A percentile compares a stretch with the other conserved stretches of the same genome.
Evolutionary conservation across 768 basidiomycete genomes (phyloP).

Genomic region (Tremella yokohamensis): DNA sequence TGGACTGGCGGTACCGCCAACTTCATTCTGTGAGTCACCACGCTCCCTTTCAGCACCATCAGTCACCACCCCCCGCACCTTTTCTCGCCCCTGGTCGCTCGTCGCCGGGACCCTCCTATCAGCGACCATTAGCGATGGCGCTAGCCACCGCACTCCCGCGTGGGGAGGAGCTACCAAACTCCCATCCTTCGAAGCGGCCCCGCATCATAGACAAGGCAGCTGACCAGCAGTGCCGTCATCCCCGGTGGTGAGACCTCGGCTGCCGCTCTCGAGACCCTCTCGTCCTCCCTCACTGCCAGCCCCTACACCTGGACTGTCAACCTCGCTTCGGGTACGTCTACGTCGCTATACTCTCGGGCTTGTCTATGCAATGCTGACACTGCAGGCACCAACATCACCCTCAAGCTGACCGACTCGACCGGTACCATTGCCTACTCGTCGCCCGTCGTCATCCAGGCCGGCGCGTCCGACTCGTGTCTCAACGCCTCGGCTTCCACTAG

Average conservation of each 20-base stretch:
- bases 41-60: background rate
- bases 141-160: too few species aligned
- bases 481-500: slow-evolving; percentile 30
- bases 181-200: background rate
- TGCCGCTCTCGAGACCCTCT: slow-evolving; percentile 35
- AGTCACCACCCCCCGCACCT: too few species aligned
- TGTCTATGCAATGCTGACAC: slow-evolving; percentile 3
- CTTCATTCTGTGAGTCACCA: slow-evolving; percentile 42
- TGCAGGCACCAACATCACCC: slow-evolving; percentile 58
- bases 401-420: slow-evolving; percentile 62
- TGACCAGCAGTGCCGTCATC: slow-evolving; percentile 52
- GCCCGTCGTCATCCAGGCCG: slow-evolving; percentile 40
- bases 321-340: slow-evolving; percentile 33
- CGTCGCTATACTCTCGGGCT: background rate
- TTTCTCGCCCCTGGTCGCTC: too few species aligned
- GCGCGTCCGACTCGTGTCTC: slow-evolving; percentile 38
- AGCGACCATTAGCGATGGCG: too few species aligned
- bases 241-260: slow-evolving; percentile 41
- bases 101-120: too few species aligned
- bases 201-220: background rate
- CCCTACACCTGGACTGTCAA: slow-evolving; percentile 46
- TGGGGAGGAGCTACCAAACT: too few species aligned
- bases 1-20: slow-evolving; percentile 42
- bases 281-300: slow-evolving; percentile 10
- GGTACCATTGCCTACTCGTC: slow-evolving; percentile 54